Base-by-base conservation (phyloP, 148 eudicot genomes). In the Polygonum aviculare region DNA sequence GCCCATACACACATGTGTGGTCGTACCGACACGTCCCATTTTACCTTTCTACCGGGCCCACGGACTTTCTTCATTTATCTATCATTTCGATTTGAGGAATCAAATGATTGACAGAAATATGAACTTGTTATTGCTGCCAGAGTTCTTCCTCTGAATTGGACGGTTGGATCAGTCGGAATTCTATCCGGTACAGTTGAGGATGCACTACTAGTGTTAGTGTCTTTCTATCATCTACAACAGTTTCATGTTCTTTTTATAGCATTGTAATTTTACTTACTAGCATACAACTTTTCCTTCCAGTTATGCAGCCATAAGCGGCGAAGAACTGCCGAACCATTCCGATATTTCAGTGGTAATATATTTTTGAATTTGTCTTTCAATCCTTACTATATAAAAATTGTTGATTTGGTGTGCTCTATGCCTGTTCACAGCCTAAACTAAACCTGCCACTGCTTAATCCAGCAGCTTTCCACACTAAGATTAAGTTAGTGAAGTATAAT, bases 121-220 rank as follows among this genome's bases (percentile, higher is more conserved):
- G 62, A 69, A 15, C 76, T 7, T 60, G 2, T 81, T 75, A 36
- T 59, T 75, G 14, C 60, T 74, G 39, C 75, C 81, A 92, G 98
- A 26, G 97, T 93, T 62, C 88, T 96, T 85, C 97, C 98, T n/a
- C 80, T 96, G 74, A 93, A 96, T 78, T 96, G 96, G 90, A 93
- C 99, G 48, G 91, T 96, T 78, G 99, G 99, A 62, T 90, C 91
- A 96, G 94, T 96, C 18, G 99, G 99, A 26, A 83, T 96, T 85
- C 82, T 96, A 40, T 86, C 99, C 12, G 97, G 87, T 77, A 86
- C 97, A 31, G 88, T 93, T 77, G 99, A 96, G 82, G 99, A 96
- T 85, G 85, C 98, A 52, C 78, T 93, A 22, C 82, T 96, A 63
- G 87, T 81, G 99, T 96, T 21, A 81, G 93, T 77, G 38, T 35